These are phyloP conservation scores for Apiospora sp. DNA, from an alignment of 2,329 filamentous ascomycete species.

Conservation along the genomic window DNA sequence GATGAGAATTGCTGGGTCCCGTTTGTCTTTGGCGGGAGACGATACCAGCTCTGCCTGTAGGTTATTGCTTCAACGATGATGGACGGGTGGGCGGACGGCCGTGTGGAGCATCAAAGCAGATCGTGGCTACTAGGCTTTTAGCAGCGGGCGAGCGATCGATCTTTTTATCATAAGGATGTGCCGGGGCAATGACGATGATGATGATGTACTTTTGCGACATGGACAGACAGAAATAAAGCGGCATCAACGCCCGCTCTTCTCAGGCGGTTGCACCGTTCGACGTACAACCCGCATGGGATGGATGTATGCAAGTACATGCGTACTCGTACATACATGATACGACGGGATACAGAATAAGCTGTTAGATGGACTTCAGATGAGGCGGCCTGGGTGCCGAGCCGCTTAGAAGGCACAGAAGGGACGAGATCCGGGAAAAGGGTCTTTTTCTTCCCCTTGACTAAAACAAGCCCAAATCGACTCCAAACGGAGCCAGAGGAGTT, in stretches of 20 bases:
- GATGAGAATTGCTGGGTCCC: conserved; percentile 6
- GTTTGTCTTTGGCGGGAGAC: background rate
- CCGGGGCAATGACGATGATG: background rate
- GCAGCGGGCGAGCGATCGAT: conserved; percentile 14
- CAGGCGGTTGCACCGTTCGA: conserved; percentile 1
- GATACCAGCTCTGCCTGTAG: background rate
- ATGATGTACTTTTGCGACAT: background rate
- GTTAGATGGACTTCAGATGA: conserved; percentile 10
- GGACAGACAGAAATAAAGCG: background rate
- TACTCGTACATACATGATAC: conserved; percentile 6
- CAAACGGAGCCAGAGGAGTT: background rate
- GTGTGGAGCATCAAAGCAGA: background rate
- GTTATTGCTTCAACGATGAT: background rate
- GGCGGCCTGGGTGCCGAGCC: conserved; percentile 22
- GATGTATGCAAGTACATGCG: conserved; percentile 11
- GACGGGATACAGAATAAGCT: conserved; percentile 20
- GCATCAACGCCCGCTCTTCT: background rate
- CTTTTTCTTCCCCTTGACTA: background rate
- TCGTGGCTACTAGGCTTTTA: conserved; percentile 16
- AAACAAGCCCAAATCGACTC: conserved; percentile 1
- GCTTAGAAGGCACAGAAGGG: conserved; percentile 24
- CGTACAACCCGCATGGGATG: background rate
- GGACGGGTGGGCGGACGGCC: background rate
- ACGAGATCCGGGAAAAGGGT: conserved; percentile 24
- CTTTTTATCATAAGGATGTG: conserved; percentile 12